Conservation (phyloP, 2,329 filamentous ascomycete genomes). For the Talaromyces sp. region DNA sequence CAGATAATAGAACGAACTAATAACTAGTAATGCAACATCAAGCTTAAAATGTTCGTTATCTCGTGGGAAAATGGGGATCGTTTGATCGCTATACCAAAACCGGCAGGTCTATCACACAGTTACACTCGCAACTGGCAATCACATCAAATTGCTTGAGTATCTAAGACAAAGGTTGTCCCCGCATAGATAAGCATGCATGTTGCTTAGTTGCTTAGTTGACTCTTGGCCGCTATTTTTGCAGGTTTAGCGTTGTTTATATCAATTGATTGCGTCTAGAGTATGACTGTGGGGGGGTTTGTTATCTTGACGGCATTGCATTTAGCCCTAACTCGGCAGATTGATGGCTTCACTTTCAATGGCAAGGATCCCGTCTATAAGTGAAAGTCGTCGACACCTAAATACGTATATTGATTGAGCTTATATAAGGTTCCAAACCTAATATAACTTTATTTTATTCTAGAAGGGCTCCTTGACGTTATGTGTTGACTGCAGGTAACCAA, state of each 20-base stretch:
- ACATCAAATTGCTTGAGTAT: neutral
- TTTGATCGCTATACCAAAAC: neutral
- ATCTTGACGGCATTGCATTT: neutral
- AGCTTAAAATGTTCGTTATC: neutral
- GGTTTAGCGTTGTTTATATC: neutral
- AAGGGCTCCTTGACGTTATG: neutral
- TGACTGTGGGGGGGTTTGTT: neutral
- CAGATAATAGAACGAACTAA: neutral
- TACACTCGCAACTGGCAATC: neutral
- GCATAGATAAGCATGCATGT: conserved; percentile 1
- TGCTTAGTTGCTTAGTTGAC: neutral
- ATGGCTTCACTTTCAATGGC: neutral
- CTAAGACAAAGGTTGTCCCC: neutral
- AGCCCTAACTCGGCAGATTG: neutral
- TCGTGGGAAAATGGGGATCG: neutral
- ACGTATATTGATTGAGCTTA: neutral
- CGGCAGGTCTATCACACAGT: neutral
- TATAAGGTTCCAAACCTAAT: neutral
- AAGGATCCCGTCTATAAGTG: neutral
- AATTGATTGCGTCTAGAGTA: neutral
- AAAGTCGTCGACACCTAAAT: neutral
- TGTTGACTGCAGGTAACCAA: neutral
- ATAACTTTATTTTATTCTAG: neutral
- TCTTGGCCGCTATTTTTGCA: neutral
- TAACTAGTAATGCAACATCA: neutral